Conservation (phyloP, 176 grass and related monocot genomes). For the Triticum aestivum region DNA sequence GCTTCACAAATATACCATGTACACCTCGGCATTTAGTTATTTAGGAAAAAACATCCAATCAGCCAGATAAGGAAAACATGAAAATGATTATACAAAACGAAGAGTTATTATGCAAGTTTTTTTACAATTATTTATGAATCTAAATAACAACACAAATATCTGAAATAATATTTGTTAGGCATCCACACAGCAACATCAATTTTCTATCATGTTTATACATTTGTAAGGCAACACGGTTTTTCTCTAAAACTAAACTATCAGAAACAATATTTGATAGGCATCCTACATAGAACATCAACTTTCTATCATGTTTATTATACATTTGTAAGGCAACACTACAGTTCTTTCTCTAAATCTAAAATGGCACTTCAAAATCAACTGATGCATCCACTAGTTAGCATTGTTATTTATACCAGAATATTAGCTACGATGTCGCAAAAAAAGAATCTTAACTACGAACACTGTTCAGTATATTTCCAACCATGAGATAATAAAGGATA, state of each 20-base stretch:
- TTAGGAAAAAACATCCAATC: not conserved
- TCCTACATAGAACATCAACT: not conserved
- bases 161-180: not conserved
- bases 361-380: not conserved
- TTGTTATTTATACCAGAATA: not conserved
- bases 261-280: not conserved
- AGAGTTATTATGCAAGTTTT: not conserved
- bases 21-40: not conserved
- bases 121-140: not conserved
- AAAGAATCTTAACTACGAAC: not conserved
- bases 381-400: not conserved
- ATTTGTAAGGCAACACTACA: not conserved
- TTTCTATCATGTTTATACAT: conserved; percentile 1
- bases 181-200: not conserved
- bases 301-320: not conserved
- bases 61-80: not conserved
- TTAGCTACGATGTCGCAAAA: not conserved
- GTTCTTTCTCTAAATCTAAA: not conserved
- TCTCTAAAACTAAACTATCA: not conserved
- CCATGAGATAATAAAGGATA: not conserved
- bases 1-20: not conserved
- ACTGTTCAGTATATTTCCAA: not conserved
- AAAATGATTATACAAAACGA: not conserved
- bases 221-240: not conserved
- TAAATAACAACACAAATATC: not conserved